Evolutionary conservation across 768 basidiomycete species (phyloP).

Genomic region (Mycena leptocephala): DNA sequence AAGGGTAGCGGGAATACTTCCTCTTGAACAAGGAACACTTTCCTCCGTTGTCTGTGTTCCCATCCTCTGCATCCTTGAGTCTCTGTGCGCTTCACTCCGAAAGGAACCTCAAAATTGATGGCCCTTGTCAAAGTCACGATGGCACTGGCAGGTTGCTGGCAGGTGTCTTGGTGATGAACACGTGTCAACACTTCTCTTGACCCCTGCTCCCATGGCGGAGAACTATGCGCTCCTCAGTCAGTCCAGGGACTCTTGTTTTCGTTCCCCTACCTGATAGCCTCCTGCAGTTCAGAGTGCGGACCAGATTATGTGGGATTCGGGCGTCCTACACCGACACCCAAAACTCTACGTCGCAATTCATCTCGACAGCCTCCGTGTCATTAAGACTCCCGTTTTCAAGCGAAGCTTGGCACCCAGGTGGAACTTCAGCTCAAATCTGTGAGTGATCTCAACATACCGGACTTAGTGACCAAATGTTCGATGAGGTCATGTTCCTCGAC

Average conservation of each 20-base stretch:
- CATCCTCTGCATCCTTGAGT: too few relatives aligned
- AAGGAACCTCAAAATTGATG: too few relatives aligned
- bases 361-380: not conserved
- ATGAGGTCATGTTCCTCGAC: not conserved
- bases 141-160: too few relatives aligned
- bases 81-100: too few relatives aligned
- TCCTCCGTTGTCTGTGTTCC: too few relatives aligned
- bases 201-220: not conserved
- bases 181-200: not conserved
- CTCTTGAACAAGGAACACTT: too few relatives aligned
- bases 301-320: not conserved
- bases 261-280: not conserved
- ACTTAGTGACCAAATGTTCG: not conserved
- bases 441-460: not conserved
- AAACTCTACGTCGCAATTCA: not conserved
- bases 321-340: not conserved
- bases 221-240: not conserved
- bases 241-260: not conserved
- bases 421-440: conserved; percentile 5
- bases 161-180: too few relatives aligned
- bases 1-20: too few relatives aligned
- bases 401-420: not conserved
- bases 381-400: not conserved
- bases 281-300: not conserved
- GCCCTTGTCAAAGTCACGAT: too few relatives aligned